These are phyloP conservation scores for Trichomonascaceae sp. DNA, from an alignment of 1,139 yeast genomes.

Conservation along the genomic window DNA sequence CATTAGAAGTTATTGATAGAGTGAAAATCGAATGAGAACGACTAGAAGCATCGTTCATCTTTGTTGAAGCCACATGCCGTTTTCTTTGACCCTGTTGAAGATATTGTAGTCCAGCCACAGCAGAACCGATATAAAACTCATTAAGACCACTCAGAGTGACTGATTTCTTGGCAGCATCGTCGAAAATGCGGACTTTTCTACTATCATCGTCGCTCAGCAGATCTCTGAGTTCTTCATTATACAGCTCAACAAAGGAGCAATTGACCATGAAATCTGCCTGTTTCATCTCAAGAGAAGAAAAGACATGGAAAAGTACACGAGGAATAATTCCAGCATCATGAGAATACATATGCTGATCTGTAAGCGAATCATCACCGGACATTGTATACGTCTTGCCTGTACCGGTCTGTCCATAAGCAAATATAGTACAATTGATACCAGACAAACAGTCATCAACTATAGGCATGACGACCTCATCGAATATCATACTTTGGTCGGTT, in stretches of 20 bases:
- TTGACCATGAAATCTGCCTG: conserved; percentile 52
- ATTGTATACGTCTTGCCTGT: conserved; percentile 84
- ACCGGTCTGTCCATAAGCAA: conserved; percentile 89
- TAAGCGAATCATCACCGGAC: conserved; percentile 55
- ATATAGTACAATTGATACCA: conserved; percentile 59
- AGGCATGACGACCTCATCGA: conserved; percentile 54
- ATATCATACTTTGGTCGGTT: conserved; percentile 58
- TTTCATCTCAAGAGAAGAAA: conserved; percentile 23
- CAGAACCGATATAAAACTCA: conserved; percentile 31
- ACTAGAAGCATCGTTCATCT: conserved; percentile 47
- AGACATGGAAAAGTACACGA: conserved; percentile 39
- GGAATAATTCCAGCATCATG: conserved; percentile 61
- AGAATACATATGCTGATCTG: conserved; percentile 17
- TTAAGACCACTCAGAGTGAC: conserved; percentile 41
- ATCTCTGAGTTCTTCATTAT: conserved; percentile 68
- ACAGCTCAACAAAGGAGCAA: conserved; percentile 65
- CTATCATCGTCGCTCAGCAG: conserved; percentile 37
- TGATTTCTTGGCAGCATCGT: conserved; percentile 30
- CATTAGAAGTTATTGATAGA: conserved; percentile 42
- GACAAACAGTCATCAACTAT: conserved; percentile 51
- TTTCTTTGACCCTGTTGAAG: conserved; percentile 44
- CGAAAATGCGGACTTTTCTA: conserved; percentile 40
- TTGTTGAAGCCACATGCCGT: conserved; percentile 58
- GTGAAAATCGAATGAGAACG: conserved; percentile 74
- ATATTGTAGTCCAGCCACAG: conserved; percentile 35